Base-by-base conservation (phyloP, 306 rosid species). In the Rubus idaeus region DNA sequence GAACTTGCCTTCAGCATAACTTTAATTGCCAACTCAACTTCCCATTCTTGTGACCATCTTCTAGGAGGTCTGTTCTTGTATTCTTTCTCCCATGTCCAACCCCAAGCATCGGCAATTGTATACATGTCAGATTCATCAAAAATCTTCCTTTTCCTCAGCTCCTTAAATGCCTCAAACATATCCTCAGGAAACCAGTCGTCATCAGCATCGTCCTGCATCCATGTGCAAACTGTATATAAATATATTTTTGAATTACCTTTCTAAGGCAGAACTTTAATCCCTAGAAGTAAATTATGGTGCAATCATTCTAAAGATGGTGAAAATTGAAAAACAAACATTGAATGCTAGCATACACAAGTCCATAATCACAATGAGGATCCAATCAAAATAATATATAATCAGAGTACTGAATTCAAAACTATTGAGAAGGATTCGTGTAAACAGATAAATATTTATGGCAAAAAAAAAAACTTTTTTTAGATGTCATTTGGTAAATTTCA, bases 181-280 rank as follows among this genome's bases (percentile, higher is more conserved):
- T 95, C 97, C 77, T 78, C 83, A 62, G 98, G 96, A 82, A 95
- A 92, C 98, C 98, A 95, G 84, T 95, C 98, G 13, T 92, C 98
- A 8, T 95, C 96, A 40, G 70, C 90, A 79, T 95, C 98, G 41
- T 89, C 83, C 98, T 95, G 90, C 82, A 60, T 78, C 81, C 85
- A 68, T 75, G 46, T 4, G 37, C 56, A 65, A 55, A 71, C 45
- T 0, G 61, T 51, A 39, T 42, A 40, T 37, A 46, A 23, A 50
- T 61, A 70, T 26, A 30, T 5, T 17, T 35, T 51, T 17, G 17
- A 9, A 65, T 9, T 51, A 51, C 46, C 21, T 7, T 13, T 26
- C n/a, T 30, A 62, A 62, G n/a, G 67, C 11, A 12, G 42, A 30
- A 13, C 8, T 13, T 6, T 23, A 58, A 26, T 55, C 64, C 64